Conservation (phyloP, 129 eudicot species). For the Helichrysum umbraculigerum region DNA sequence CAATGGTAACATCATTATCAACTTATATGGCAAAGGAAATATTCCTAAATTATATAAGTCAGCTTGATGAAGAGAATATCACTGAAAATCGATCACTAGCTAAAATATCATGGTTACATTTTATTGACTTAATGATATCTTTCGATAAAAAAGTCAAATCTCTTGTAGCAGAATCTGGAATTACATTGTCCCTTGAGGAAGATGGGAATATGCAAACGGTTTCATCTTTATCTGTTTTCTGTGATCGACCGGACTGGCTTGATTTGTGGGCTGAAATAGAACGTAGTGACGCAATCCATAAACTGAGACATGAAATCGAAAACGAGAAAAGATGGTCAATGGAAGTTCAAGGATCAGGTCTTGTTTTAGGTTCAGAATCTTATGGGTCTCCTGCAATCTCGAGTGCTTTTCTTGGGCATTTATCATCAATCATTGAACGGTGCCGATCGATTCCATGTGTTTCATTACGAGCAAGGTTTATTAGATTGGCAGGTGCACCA, state of each 20-base stretch:
- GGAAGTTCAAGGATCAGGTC: constrained; percentile 42
- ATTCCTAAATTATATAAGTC: constrained; percentile 55
- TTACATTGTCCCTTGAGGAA: constrained; percentile 50
- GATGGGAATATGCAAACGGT: constrained; percentile 58
- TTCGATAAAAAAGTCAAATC: constrained; percentile 75
- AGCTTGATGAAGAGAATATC: constrained; percentile 47
- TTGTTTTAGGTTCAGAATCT: constrained; percentile 58
- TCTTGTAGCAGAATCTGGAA: constrained; percentile 63
- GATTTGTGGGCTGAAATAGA: constrained; percentile 89
- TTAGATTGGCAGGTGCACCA: constrained; percentile 55
- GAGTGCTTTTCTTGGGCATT: constrained; percentile 37
- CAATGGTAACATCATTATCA: constrained; percentile 74
- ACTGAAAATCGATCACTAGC: constrained; percentile 46
- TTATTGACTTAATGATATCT: constrained; percentile 82
- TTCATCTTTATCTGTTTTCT: constrained; percentile 70
- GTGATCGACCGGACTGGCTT: constrained; percentile 97
- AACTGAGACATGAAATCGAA: constrained; percentile 59
- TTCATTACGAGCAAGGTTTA: constrained; percentile 55
- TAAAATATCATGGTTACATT: constrained; percentile 71
- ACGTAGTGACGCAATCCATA: constrained; percentile 52
- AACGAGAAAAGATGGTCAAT: constrained; percentile 67
- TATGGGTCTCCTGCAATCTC: constrained; percentile 67
- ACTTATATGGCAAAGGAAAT: constrained; percentile 81
- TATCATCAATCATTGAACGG: constrained; percentile 69
- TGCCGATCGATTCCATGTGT: constrained; percentile 68